phyloP scores from a whole-genome alignment of 148 eudicot genomes.

The Drosera capensis region DNA sequence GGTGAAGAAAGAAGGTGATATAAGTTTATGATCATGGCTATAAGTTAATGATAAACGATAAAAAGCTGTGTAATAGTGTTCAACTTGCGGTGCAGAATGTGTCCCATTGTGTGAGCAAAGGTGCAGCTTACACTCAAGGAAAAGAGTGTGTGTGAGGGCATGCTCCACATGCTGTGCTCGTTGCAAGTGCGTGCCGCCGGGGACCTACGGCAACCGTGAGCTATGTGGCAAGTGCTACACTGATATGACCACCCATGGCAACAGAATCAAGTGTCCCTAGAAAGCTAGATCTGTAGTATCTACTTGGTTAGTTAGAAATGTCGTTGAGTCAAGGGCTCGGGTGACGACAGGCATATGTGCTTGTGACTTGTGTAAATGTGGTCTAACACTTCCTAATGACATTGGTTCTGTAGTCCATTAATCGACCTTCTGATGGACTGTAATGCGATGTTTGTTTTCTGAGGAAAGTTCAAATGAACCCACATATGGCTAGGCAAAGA shows the following conservation, averaged over 20 bases:
- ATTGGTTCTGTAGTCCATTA: too few species aligned
- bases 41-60: too few species aligned
- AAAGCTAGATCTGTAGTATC: background rate
- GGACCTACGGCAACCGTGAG: constrained; percentile 53
- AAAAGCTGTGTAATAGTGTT: background rate
- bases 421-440: too few species aligned
- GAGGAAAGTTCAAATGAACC: too few species aligned
- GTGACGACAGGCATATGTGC: too few species aligned
- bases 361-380: too few species aligned
- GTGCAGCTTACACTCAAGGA: constrained; percentile 39
- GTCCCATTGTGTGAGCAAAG: constrained; percentile 31
- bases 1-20: constrained; percentile 35
- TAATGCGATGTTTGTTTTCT: too few species aligned
- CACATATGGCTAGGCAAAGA: too few species aligned
- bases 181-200: constrained; percentile 79
- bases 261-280: constrained; percentile 51
- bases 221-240: constrained; percentile 55
- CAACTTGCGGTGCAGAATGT: constrained; percentile 60
- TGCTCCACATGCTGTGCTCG: constrained; percentile 53
- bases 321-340: too few species aligned
- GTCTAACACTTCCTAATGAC: too few species aligned
- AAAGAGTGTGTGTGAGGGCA: constrained; percentile 34
- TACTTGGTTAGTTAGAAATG: background rate
- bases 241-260: constrained; percentile 56
- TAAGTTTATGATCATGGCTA: too few species aligned